Evolutionary conservation across 75 land plant species (phyloP), one percentile per base, ranked within the genome.

Genomic region (Sequoia sempervirens): DNA sequence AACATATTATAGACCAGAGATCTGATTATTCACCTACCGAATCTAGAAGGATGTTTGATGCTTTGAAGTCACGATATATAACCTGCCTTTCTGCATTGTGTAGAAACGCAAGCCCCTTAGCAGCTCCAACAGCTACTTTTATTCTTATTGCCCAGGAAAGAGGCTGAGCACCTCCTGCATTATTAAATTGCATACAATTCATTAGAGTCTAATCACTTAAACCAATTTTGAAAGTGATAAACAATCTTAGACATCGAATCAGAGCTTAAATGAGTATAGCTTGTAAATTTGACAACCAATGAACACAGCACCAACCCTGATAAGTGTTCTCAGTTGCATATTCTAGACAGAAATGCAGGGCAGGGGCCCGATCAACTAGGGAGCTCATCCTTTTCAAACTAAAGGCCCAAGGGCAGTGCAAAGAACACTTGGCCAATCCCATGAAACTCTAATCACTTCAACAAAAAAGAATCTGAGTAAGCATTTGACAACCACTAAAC

Each of bases 41-140:
- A 76, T 89, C 90, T 50, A 89, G 86, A 28, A 89, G 86, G 80
- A 89, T 82, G 56, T 89, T 89, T 30, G 90, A 89, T 40, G 90
- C 84, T 70, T 89, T 89, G 38, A 89, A 82, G 70, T 89, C 90
- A 14, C 90, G 86, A 45, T 84, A 89, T 47, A 89, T 89, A 26
- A 89, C 84, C 83, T 81, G 87, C 7, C 75, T 80, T 73, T 88
- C 84, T 78, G 87, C 74, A 68, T 86, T 80, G 70, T 89, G 90
- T 9, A 89, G 53, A 43, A 82, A 89, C 2, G 88, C 37, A 53
- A 89, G 88, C 23, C 90, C 90, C 64, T 54, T 80, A 10, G 90
- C 90, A 69, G 90, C 88, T 5, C 88, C 88, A 41, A 89, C 54
- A 53, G 90, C 90, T 26, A 89, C 87, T 83, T 86, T 85, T 23